Percentiles rank a stretch among this genome's conserved stretches.
Evolutionary conservation across 2,329 filamentous ascomycete species (phyloP).

Genomic region (Eutypella sp.): DNA sequence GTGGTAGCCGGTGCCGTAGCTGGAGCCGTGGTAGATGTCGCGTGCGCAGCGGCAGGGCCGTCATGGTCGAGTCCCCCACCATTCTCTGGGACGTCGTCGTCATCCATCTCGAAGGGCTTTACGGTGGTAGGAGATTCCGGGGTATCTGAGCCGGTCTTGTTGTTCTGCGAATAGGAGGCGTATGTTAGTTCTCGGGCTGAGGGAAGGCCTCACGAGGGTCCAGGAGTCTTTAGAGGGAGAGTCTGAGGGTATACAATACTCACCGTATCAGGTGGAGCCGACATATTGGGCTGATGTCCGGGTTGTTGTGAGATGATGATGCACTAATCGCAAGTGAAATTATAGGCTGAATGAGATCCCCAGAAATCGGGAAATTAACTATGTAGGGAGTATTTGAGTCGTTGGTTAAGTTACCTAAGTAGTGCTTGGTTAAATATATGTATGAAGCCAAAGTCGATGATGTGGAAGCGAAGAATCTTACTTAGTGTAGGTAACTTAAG

Average conservation of each 20-base stretch:
- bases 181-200: too few relatives aligned
- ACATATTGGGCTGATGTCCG: conserved; percentile 27
- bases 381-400: too few relatives aligned
- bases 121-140: conserved; percentile 64
- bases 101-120: conserved; percentile 61
- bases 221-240: too few relatives aligned
- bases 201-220: too few relatives aligned
- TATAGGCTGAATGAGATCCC: too few relatives aligned
- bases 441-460: not conserved
- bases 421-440: not conserved
- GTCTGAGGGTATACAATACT: conserved; percentile 18
- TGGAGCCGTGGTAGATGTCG: conserved; percentile 18
- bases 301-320: too few relatives aligned
- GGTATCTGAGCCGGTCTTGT: too few relatives aligned
- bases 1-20: conserved; percentile 15
- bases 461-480: too few relatives aligned
- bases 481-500: not conserved
- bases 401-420: not conserved
- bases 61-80: conserved; percentile 42
- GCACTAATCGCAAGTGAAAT: too few relatives aligned
- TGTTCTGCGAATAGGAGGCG: too few relatives aligned
- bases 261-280: conserved; percentile 28
- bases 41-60: conserved; percentile 11
- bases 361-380: not conserved
- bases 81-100: conserved; percentile 63